phyloP scores from a whole-genome alignment of 2,329 filamentous ascomycete species.

The Penicillium sp. region DNA sequence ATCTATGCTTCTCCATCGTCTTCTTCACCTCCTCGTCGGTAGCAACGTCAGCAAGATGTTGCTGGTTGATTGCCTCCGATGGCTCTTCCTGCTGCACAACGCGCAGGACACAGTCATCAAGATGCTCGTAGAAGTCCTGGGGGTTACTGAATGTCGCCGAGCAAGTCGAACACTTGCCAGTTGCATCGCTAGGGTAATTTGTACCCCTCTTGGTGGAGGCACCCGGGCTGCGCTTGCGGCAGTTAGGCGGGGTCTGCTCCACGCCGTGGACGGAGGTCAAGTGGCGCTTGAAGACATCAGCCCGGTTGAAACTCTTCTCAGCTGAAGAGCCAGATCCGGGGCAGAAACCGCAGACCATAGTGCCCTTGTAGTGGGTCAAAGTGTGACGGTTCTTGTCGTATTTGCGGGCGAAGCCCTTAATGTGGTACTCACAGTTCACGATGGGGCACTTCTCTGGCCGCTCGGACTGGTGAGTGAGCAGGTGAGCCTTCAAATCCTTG shows the following conservation, averaged over 20 bases:
- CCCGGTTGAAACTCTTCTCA: slow-evolving; percentile 94
- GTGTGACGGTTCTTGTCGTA: slow-evolving; percentile 97
- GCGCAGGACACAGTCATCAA: slow-evolving; percentile 69
- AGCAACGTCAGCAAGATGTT: slow-evolving; percentile 58
- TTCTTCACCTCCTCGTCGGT: slow-evolving; percentile 58
- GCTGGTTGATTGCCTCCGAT: slow-evolving; percentile 58
- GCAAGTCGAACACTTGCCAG: slow-evolving; percentile 90
- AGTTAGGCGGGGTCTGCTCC: slow-evolving; percentile 89
- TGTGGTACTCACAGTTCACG: slow-evolving; percentile 84
- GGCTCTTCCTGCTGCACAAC: slow-evolving; percentile 62
- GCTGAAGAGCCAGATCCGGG: slow-evolving; percentile 82
- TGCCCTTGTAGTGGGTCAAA: slow-evolving; percentile 93
- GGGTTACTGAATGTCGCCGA: slow-evolving; percentile 79
- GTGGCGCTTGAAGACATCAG: slow-evolving; percentile 94
- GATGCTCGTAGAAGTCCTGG: slow-evolving; percentile 96
- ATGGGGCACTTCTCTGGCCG: slow-evolving; percentile 94
- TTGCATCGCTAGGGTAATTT: slow-evolving; percentile 71
- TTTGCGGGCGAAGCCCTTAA: slow-evolving; percentile 89
- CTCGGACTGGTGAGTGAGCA: slow-evolving; percentile 90
- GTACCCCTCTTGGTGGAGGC: slow-evolving; percentile 62
- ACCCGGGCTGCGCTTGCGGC: slow-evolving; percentile 68
- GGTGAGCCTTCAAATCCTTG: slow-evolving; percentile 90
- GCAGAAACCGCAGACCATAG: slow-evolving; percentile 95
- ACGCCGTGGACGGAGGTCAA: slow-evolving; percentile 87
- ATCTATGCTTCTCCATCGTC: slow-evolving; percentile 58